Percentiles rank a stretch among this genome's conserved stretches.
Evolutionary conservation across 2,329 filamentous ascomycete genomes (phyloP).

Genomic region (Dothistroma pini): DNA sequence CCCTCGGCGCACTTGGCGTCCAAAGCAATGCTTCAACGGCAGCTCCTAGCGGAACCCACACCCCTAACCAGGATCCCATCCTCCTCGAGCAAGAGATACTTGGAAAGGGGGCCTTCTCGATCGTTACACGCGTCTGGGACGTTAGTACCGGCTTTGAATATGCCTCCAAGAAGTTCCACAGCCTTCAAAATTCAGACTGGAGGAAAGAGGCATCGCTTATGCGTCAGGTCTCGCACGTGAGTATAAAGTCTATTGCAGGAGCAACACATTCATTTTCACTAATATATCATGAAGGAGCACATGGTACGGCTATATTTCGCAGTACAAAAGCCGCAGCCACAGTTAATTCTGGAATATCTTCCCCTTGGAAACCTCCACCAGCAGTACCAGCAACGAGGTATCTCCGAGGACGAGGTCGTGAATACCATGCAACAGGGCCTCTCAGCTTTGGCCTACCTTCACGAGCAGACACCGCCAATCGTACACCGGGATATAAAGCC

Average conservation of each 20-base stretch:
- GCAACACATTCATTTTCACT: not conserved
- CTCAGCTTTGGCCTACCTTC: slow-evolving; percentile 7
- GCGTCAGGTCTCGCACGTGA: slow-evolving; percentile 8
- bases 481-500: slow-evolving; percentile 17
- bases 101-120: no score
- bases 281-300: slow-evolving; percentile 7
- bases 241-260: not conserved
- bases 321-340: not conserved
- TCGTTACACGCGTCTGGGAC: no score
- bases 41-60: no score
- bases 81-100: no score
- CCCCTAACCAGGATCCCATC: no score
- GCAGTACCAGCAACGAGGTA: not conserved
- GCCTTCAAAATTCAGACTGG: no score
- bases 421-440: slow-evolving; percentile 3
- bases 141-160: no score
- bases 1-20: slow-evolving; percentile 7
- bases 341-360: slow-evolving; percentile 7
- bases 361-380: slow-evolving; percentile 1
- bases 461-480: slow-evolving; percentile 7
- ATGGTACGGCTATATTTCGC: slow-evolving; percentile 1
- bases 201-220: slow-evolving; percentile 2
- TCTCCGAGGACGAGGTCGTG: slow-evolving; percentile 5
- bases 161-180: no score
- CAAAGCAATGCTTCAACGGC: slow-evolving; percentile 5